phyloP scores from a whole-genome alignment of 257 asterid genomes.

The Perilla frutescens region DNA sequence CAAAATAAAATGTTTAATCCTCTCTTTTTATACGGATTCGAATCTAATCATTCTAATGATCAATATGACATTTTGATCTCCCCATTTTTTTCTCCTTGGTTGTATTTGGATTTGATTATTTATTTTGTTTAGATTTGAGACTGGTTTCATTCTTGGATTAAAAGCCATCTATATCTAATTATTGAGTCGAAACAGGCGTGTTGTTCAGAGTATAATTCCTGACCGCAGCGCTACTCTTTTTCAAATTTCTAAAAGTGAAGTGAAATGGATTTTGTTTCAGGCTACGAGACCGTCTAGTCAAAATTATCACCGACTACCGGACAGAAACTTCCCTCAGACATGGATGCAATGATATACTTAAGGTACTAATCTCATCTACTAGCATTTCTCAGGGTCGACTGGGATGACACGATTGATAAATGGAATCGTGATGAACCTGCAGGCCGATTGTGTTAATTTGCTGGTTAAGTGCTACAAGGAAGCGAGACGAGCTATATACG shows the following conservation, averaged over 20 bases:
- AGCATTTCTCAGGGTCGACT: neutral
- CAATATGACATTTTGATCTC: neutral
- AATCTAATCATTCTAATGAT: neutral
- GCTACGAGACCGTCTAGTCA: constrained; percentile 92
- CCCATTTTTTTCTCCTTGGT: neutral
- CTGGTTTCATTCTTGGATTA: no score
- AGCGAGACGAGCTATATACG: constrained; percentile 81
- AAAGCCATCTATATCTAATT: no score
- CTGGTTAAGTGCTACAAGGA: constrained; percentile 87
- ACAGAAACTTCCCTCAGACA: constrained; percentile 97
- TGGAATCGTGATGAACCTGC: constrained; percentile 24
- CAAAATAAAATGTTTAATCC: neutral
- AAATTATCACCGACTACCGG: constrained; percentile 92
- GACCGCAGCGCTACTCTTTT: neutral
- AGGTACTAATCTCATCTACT: constrained; percentile 53
- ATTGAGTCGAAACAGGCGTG: no score
- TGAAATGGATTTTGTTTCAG: constrained; percentile 55
- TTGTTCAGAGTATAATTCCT: no score
- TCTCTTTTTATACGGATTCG: neutral
- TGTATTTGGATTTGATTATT: constrained; percentile 16
- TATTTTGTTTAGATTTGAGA: neutral
- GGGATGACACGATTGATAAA: neutral
- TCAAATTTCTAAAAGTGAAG: constrained; percentile 18
- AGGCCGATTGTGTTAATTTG: constrained; percentile 95
- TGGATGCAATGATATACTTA: constrained; percentile 92